Evolutionary conservation across 306 rosid genomes (phyloP), one percentile per base, ranked within the genome.

Genomic region (Dalbergia oliveri): DNA sequence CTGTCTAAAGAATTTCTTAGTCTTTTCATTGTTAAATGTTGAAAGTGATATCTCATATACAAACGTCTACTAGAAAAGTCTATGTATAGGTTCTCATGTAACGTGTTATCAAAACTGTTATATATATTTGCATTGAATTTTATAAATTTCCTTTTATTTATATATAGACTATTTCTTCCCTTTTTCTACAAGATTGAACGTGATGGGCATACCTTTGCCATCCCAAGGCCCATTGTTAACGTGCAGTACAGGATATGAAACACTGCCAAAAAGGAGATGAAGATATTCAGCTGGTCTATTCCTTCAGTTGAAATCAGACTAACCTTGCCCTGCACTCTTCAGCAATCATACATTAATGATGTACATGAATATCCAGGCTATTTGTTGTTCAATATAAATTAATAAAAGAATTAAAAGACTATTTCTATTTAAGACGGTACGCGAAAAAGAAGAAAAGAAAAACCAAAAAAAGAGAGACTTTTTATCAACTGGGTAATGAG

Each of bases 211-310:
- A 91, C 97, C 97, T 89, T 91, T 59, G 93, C 92, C 72, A 81
- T 69, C 7, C 97, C 97, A 71, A 91, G 88, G 61, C 77, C 79
- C 91, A 91, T 91, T 8, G 97, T 91, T 15, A 91, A 69, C 26
- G 87, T 82, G 72, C 97, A 89, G 81, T 83, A 89, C 21, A 89
- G 56, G 44, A 91, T 88, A 79, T 91, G 93, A 81, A 88, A 89
- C 70, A 91, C 87, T 7, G 94, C 94, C 88, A 89, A 56, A 53
- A 89, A 69, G 0, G 92, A 81, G 73, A 91, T 83, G 81, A 91
- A 86, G 78, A 91, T 61, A 69, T 83, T 88, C 19, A 91, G 85
- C 82, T 91, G 89, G 72, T 78, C 44, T 3, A 86, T 41, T 82
- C 89, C 97, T 19, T 88, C 88, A 45, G 84, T 86, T 62, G 97